phyloP scores from a whole-genome alignment of 1,284 basidiomycete species.

The Ganoderma leucocontextum region DNA sequence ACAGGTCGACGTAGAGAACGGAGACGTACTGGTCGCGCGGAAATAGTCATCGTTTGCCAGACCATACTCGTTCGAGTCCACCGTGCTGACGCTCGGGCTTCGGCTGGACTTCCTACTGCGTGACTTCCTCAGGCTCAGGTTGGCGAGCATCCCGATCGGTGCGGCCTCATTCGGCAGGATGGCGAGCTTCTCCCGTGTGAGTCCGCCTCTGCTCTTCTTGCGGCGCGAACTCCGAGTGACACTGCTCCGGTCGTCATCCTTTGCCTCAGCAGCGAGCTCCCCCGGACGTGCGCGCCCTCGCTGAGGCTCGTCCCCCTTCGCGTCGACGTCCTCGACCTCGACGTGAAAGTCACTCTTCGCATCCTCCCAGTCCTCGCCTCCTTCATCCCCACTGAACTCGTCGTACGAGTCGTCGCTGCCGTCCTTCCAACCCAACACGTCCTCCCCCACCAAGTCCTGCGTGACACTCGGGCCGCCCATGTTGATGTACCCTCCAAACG shows the following conservation, averaged over 20 bases:
- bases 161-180: conserved; percentile 66
- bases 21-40: conserved; percentile 57
- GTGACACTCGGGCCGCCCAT: conserved; percentile 63
- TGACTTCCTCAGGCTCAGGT: conserved; percentile 58
- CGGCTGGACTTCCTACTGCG: conserved; percentile 44
- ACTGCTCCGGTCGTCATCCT: conserved; percentile 26
- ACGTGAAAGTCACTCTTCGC: conserved; percentile 29
- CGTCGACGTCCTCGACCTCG: conserved; percentile 34
- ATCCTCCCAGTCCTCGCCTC: conserved; percentile 27
- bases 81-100: conserved; percentile 51
- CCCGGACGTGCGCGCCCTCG: conserved; percentile 25
- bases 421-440: conserved; percentile 36
- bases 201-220: conserved; percentile 36
- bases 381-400: conserved; percentile 26
- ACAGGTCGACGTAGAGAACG: neutral
- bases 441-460: conserved; percentile 55
- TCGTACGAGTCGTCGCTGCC: conserved; percentile 27
- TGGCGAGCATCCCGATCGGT: conserved; percentile 77
- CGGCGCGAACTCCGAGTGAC: conserved; percentile 27
- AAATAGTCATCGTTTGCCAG: conserved; percentile 74
- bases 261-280: conserved; percentile 10
- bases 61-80: conserved; percentile 59
- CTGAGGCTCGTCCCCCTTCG: conserved; percentile 14
- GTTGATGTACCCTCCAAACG: conserved; percentile 70
- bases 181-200: conserved; percentile 49